Base-by-base conservation (phyloP, 129 eudicot species). In the Flaveria ramosissima region DNA sequence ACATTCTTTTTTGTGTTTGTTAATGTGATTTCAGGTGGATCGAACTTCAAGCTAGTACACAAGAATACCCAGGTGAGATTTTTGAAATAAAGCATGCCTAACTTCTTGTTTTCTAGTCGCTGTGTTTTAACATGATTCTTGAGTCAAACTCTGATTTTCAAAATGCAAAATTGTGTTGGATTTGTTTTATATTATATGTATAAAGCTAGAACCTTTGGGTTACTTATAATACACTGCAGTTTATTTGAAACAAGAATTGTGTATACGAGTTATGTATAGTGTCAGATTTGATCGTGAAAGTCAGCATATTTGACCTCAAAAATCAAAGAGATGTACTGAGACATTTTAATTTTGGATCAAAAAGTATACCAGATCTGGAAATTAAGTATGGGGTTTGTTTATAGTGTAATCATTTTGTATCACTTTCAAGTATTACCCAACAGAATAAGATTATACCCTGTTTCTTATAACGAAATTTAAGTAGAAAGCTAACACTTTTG, bases 1-100 rank as follows among this genome's bases (percentile, higher is more conserved):
- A 11, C n/a, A 1, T 73, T 21, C 12, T 10, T n/a, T 83, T 68
- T n/a, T 17, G 19, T 60, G 60, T 78, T 19, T 46, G 70, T 67
- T 67, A 12, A 39, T 82, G 78, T 77, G 69, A 48, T 57, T 68
- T 52, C 83, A 86, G 90, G 88, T 71, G 82, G 85, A 72, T 52
- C 75, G 42, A 81, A 45, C 45, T 82, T 73, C 68, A 84, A 84
- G 85, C 79, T 50, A 21, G n/a, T 71, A 50, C 46, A 77, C 63
- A 74, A 77, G 16, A 24, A 69, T 80, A 21, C 47, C 14, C 81
- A 73, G 87, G 89, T 86, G 76, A 86, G 71, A 42, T 36, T 39
- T 19, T 7, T 36, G 41, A 48, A 73, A 42, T 9, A 43, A 73
- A 64, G 50, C 50, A 45, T 45, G 50, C 50, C 13, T 45, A 11